Evolutionary conservation across 208 protist species (phyloP), one percentile per base, ranked within the genome.

Genomic region (Trypanosoma vivax): DNA sequence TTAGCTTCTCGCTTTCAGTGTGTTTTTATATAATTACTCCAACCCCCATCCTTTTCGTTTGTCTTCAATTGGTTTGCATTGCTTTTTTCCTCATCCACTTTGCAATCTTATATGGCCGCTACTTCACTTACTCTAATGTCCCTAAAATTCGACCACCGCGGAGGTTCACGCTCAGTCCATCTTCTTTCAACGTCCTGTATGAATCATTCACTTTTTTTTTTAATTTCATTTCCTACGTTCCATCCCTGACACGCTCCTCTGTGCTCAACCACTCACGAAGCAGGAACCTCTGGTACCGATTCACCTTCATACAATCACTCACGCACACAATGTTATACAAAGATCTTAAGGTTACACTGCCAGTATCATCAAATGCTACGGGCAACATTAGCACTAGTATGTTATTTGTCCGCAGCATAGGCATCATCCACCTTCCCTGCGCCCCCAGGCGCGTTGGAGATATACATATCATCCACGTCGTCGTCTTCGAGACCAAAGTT

Each of bases 381-480:
- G n/a, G n/a, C n/a, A n/a, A n/a, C n/a, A n/a, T n/a, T n/a, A n/a
- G n/a, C n/a, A n/a, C n/a, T n/a, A n/a, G n/a, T n/a, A n/a, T n/a
- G n/a, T n/a, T n/a, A n/a, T n/a, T n/a, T n/a, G 43, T 81, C 60
- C 14, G 40, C 56, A 11, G 79, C 66, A 21, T 19, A 18, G 18
- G 24, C 38, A 45, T 21, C n/a, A 0, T 1, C 5, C 1, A 37
- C 7, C 14, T 5, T 19, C 50, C 50, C 39, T 27, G 21, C 50
- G 38, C 14, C 42, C 7, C 9, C 13, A 11, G 43, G 33, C 13
- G 4, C 41, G 28, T 21, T 19, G 18, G 37, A 38, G 21, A 63
- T 69, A 56, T 88, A 92, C 79, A 92, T 85, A 63, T 92, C 84
- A 37, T 88, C 82, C 25, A 93, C 65, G 14, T 88, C 80, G 10